phyloP scores from a whole-genome alignment of 148 eudicot genomes.

The Suaeda aralocaspica region DNA sequence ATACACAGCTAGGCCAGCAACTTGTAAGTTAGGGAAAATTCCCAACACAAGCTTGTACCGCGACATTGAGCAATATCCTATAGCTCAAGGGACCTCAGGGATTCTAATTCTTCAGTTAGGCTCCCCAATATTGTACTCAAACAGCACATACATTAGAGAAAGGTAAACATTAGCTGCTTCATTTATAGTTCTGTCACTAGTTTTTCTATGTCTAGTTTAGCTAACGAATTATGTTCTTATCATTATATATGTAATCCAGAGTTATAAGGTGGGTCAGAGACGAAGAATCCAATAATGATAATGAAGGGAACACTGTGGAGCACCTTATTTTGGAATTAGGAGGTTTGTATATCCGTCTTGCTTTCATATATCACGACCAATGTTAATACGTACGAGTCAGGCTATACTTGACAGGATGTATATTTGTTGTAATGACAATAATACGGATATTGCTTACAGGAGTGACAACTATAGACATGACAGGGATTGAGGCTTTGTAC shows the following conservation, averaged over 20 bases:
- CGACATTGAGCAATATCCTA: slow-evolving; percentile 72
- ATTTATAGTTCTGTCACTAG: not conserved
- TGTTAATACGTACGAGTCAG: too few species aligned
- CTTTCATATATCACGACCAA: not conserved
- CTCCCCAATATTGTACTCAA: slow-evolving; percentile 78
- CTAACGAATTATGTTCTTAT: not conserved
- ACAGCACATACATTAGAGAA: slow-evolving; percentile 59
- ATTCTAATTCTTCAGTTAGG: slow-evolving; percentile 64
- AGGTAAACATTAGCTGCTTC: slow-evolving; percentile 34
- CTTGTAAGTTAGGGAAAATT: slow-evolving; percentile 65
- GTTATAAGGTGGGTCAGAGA: slow-evolving; percentile 83
- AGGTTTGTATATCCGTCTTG: slow-evolving; percentile 36
- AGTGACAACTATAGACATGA: slow-evolving; percentile 74
- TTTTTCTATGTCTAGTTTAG: not conserved
- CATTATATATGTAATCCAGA: slow-evolving; percentile 33
- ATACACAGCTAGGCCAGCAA: slow-evolving; percentile 75
- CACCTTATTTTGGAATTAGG: slow-evolving; percentile 67
- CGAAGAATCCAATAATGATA: slow-evolving; percentile 34
- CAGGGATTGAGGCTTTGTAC: slow-evolving; percentile 67
- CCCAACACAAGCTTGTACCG: slow-evolving; percentile 50
- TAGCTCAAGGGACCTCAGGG: slow-evolving; percentile 40
- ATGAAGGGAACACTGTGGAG: slow-evolving; percentile 45
- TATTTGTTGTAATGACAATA: too few species aligned
- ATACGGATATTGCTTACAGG: slow-evolving; percentile 35
- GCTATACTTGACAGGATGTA: too few species aligned